A percentile compares a stretch with the other conserved stretches of the same genome.
Conservation (phyloP, 1,284 basidiomycete genomes). For the Cryptococcus depauperatus region DNA sequence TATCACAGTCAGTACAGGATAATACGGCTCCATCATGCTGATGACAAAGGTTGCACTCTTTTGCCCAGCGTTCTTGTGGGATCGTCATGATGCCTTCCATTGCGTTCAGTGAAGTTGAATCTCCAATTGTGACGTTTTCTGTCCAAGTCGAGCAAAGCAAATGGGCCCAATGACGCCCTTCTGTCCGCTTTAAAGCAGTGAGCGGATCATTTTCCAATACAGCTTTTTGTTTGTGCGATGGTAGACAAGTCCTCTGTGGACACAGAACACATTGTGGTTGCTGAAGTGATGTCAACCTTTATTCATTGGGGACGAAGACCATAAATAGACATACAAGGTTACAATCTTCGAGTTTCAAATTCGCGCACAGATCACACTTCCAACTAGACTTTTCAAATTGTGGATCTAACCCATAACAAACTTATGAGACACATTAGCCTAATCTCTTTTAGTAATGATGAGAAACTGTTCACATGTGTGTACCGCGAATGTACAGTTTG, state of each 20-base stretch:
- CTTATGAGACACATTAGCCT: conserved; percentile 38
- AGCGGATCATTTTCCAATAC: conserved; percentile 57
- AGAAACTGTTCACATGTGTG: conserved; percentile 56
- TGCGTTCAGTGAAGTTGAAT: conserved; percentile 59
- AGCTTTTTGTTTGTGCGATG: not conserved
- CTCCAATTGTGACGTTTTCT: conserved; percentile 71
- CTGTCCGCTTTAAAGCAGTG: conserved; percentile 83
- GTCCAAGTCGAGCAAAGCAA: conserved; percentile 81
- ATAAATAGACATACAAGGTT: not conserved
- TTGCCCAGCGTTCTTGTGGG: conserved; percentile 43
- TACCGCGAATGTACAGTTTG: conserved; percentile 63
- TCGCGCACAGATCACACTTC: conserved; percentile 77
- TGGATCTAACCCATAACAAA: conserved; percentile 61
- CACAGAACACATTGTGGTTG: conserved; percentile 45
- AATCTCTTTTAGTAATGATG: not conserved
- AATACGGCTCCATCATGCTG: conserved; percentile 70
- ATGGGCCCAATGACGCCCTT: conserved; percentile 89
- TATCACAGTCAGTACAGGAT: conserved; percentile 70
- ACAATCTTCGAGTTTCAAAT: conserved; percentile 61
- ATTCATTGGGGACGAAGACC: not conserved
- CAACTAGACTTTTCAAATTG: conserved; percentile 59
- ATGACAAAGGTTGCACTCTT: conserved; percentile 52
- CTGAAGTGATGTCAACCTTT: conserved; percentile 10
- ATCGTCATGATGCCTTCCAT: conserved; percentile 83
- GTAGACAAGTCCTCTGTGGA: conserved; percentile 15